Percentiles rank a stretch among this genome's conserved stretches.
These are phyloP conservation scores for Leccinum aurantiacum DNA, from an alignment of 768 basidiomycete species.

Conservation along the genomic window DNA sequence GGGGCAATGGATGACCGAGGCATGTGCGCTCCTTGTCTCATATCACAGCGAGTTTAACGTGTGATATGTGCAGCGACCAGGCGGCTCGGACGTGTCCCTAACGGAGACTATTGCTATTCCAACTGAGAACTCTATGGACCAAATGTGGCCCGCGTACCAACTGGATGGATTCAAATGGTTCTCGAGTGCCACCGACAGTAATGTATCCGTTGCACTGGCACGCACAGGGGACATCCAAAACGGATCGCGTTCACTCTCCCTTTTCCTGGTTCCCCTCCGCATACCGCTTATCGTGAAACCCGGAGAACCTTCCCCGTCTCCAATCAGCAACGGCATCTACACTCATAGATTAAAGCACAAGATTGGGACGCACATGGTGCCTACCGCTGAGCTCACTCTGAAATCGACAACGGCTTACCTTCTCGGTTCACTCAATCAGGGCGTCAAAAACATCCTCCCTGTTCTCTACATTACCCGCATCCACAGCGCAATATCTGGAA, in stretches of 20 bases:
- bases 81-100: conserved; percentile 73
- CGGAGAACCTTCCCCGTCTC: conserved; percentile 40
- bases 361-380: conserved; percentile 70
- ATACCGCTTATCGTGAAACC: conserved; percentile 49
- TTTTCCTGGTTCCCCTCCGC: conserved; percentile 69
- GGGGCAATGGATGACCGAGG: conserved; percentile 88
- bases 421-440: conserved; percentile 55
- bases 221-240: conserved; percentile 57
- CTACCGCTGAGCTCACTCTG: conserved; percentile 73
- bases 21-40: conserved; percentile 15
- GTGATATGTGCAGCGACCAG: conserved; percentile 48
- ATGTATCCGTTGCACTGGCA: conserved; percentile 70
- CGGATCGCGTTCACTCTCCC: conserved; percentile 67
- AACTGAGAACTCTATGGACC: conserved; percentile 31
- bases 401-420: conserved; percentile 60
- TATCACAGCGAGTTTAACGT: neutral
- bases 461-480: conserved; percentile 78
- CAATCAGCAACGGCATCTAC: conserved; percentile 62
- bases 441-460: conserved; percentile 65
- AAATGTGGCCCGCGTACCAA: conserved; percentile 51
- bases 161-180: conserved; percentile 83
- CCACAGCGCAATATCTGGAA: conserved; percentile 57
- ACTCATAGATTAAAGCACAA: conserved; percentile 79
- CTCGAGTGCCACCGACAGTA: conserved; percentile 77
- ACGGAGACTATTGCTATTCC: conserved; percentile 63